Base-by-base conservation (phyloP, 2,329 filamentous ascomycete species). In the Rhynchosporium graminicola region DNA sequence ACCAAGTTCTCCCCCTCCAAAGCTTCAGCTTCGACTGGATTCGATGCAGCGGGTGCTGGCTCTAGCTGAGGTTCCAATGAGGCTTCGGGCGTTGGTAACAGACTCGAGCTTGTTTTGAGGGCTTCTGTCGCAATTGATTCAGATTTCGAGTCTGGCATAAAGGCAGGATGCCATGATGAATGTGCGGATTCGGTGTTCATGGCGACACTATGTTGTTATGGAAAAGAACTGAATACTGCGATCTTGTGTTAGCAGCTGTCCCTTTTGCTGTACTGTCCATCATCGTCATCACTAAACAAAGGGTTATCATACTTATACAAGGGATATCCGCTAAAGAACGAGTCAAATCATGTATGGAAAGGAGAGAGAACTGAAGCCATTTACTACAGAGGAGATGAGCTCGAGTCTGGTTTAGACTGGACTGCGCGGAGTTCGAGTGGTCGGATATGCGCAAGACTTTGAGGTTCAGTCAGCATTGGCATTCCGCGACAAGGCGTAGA, bases 111-210 rank as follows among this genome's bases (percentile, higher is more conserved):
- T 29, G 51, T 26, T 36, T 63, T 55, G 20, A 29, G 47, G 10
- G 64, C 26, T 33, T 68, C 60, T 47, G 63, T 36, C 45, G 63
- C 60, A 50, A 67, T 62, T 64, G 64, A 45, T 38, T 70, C 67
- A 54, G 71, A 68, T 46, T 64, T 60, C 61, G 74, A 72, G 69
- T 82, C 77, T 64, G 81, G 80, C 80, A 80, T 81, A 71, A 79
- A 74, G 54, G 82, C 80, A 61, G 81, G 80, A 75, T 83, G 76
- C 80, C 80, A 83, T 62, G 79, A 76, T 65, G 78, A 75, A 68
- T 72, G 75, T 50, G 77, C 73, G 65, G 75, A 74, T 72, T 78
- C 76, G 60, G 77, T 77, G 61, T 77, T 67, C 80, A 83, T 82
- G 63, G 67, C 65, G 63, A 66, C 57, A 38, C 40, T 59, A 47